Evolutionary conservation across 208 protist genomes (phyloP).

Genomic region (Vickermania spadyakhi): DNA sequence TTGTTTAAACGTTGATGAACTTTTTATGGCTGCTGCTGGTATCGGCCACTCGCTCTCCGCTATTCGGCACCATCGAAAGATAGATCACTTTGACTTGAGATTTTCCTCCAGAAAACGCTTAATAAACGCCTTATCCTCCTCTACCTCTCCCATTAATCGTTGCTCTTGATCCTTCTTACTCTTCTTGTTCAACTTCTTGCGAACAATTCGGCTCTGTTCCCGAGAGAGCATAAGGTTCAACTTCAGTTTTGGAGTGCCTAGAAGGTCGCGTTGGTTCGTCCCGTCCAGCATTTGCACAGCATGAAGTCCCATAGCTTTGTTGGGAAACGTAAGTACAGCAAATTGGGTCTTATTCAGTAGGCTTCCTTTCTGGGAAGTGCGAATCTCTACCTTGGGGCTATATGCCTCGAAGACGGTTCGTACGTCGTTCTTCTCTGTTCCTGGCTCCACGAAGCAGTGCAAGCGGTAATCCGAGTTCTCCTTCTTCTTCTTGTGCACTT

Average conservation of each 20-base stretch:
- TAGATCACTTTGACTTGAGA: conserved; percentile 3
- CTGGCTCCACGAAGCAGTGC: conserved; percentile 85
- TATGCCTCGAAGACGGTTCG: conserved; percentile 79
- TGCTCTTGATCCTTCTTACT: conserved; percentile 16
- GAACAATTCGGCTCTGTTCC: conserved; percentile 54
- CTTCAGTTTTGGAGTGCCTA: conserved; percentile 62
- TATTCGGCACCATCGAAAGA: no score
- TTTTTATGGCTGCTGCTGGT: neutral
- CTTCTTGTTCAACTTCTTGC: conserved; percentile 39
- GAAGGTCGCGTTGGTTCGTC: conserved; percentile 67
- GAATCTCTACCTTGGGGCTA: conserved; percentile 72
- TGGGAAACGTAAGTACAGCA: conserved; percentile 83
- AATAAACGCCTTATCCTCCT: conserved; percentile 62
- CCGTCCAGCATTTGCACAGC: conserved; percentile 69
- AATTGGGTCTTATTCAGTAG: conserved; percentile 84
- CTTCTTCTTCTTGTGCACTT: conserved; percentile 39
- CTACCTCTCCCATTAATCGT: conserved; percentile 17
- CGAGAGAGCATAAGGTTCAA: conserved; percentile 72
- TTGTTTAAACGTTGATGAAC: neutral
- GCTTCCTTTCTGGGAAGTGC: conserved; percentile 78
- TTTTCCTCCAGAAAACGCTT: conserved; percentile 46
- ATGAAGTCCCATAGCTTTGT: conserved; percentile 80
- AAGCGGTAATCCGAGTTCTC: conserved; percentile 42
- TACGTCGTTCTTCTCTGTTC: conserved; percentile 74
- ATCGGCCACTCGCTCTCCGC: no score